Evolutionary conservation across 345 rosid genomes (phyloP).

Genomic region (Bruguiera gymnorhiza): DNA sequence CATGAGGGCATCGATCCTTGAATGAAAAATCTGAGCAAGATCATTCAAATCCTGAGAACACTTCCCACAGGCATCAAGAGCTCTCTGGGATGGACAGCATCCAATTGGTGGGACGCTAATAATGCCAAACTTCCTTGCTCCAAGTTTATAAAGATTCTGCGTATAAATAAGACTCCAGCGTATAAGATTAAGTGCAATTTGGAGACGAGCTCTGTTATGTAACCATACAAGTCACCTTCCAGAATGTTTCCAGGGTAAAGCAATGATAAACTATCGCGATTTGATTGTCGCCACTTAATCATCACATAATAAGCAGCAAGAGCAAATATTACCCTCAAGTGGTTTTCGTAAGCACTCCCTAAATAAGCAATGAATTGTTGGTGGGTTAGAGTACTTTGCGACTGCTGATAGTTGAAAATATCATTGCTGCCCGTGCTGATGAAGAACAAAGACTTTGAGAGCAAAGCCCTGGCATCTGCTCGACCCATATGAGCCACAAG

Average conservation of each 20-base stretch:
- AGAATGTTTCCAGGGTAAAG: background rate
- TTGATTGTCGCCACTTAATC: background rate
- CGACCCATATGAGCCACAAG: slow-evolving; percentile 23
- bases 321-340: slow-evolving; percentile 32
- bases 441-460: slow-evolving; percentile 44
- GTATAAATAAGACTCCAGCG: background rate
- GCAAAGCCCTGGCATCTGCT: slow-evolving; percentile 18
- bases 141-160: slow-evolving; percentile 38
- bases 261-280: background rate
- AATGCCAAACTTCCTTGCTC: slow-evolving; percentile 53
- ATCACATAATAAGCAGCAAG: background rate
- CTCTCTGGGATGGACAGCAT: slow-evolving; percentile 57
- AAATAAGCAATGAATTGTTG: slow-evolving; percentile 34
- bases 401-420: slow-evolving; percentile 31
- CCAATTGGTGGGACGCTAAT: slow-evolving; percentile 51
- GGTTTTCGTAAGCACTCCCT: slow-evolving; percentile 29
- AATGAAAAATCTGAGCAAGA: slow-evolving; percentile 32
- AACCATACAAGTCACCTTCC: too few relatives aligned
- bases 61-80: slow-evolving; percentile 28
- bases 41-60: slow-evolving; percentile 46
- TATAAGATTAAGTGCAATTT: background rate
- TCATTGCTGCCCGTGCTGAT: slow-evolving; percentile 57
- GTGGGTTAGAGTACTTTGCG: slow-evolving; percentile 20
- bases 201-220: too few relatives aligned
- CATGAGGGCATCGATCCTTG: slow-evolving; percentile 20